A percentile compares a stretch with the other conserved stretches of the same genome.
These are phyloP conservation scores for Rhododendron vialii DNA, from an alignment of 148 eudicot species.

Conservation along the genomic window DNA sequence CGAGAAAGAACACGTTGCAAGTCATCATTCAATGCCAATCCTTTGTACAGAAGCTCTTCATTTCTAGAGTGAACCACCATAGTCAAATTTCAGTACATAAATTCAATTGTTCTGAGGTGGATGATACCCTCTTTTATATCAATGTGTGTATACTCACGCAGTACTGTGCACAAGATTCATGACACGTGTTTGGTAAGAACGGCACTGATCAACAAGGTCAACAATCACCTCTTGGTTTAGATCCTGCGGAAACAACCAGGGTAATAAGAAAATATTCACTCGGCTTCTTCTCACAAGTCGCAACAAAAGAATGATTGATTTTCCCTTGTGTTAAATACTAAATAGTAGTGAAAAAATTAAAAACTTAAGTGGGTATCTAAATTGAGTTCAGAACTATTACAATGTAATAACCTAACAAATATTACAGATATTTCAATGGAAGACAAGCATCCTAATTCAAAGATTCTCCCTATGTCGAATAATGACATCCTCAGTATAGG, in stretches of 20 bases:
- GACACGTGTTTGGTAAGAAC: constrained; percentile 82
- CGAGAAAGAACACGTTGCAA: constrained; percentile 70
- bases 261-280: background rate
- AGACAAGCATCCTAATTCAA: background rate
- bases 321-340: background rate
- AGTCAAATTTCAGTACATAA: background rate
- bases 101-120: background rate
- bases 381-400: background rate
- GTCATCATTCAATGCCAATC: constrained; percentile 83
- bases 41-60: constrained; percentile 75
- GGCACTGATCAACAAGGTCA: constrained; percentile 94
- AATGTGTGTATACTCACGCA: constrained; percentile 34
- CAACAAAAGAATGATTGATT: background rate
- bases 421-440: background rate
- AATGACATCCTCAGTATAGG: background rate
- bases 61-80: constrained; percentile 37
- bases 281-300: background rate
- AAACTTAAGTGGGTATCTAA: background rate
- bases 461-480: background rate
- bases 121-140: background rate
- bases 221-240: constrained; percentile 76
- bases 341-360: background rate
- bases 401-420: background rate
- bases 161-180: constrained; percentile 76
- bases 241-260: constrained; percentile 37